Base-by-base conservation (phyloP, 257 asterid genomes). In the Solanum virginianum region DNA sequence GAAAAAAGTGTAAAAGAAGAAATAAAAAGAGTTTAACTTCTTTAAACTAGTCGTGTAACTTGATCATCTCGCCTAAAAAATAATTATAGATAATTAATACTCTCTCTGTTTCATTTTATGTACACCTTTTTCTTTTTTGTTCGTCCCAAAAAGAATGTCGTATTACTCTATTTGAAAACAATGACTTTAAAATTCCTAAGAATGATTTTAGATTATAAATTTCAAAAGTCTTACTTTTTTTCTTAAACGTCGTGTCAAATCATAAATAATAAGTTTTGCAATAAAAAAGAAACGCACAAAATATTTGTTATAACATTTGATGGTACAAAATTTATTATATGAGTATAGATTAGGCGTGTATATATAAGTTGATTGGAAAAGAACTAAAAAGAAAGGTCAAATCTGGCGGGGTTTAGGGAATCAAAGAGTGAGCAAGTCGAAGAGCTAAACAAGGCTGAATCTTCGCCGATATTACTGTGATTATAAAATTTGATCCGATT, bases 361-460 rank as follows among this genome's bases (percentile, higher is more conserved):
- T 22, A 36, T 60, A 13, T 65, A 87, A 81, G 53, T 68, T 29
- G 9, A 62, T 22, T 57, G 57, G 12, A 47, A 47, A 32, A 77
- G 43, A 77, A 51, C 26, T 32, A 16, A 77, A 77, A 77, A 77
- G 6, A 77, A 51, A 77, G 17, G 83, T 90, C 97, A 91, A 87
- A 87, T 91, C 89, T 89, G 86, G 92, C 93, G 95, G 95, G 93
- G 89, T 88, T 91, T 49, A 77, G 91, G 93, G 93, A 84, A 86
- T 81, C 77, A 86, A 82, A 85, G 77, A 72, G 82, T 85, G 88
- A 68, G 88, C 89, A 90, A 91, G 90, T 91, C 94, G 97, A 94
- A 86, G 97, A 92, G 98, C 81, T 91, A 93, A 92, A 95, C 91
- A 90, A 89, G 97, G 93, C 97, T 90, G 93, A 93, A 89, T 95